phyloP scores from a whole-genome alignment of 2,329 filamentous ascomycete genomes.

The Alternaria alternata region DNA sequence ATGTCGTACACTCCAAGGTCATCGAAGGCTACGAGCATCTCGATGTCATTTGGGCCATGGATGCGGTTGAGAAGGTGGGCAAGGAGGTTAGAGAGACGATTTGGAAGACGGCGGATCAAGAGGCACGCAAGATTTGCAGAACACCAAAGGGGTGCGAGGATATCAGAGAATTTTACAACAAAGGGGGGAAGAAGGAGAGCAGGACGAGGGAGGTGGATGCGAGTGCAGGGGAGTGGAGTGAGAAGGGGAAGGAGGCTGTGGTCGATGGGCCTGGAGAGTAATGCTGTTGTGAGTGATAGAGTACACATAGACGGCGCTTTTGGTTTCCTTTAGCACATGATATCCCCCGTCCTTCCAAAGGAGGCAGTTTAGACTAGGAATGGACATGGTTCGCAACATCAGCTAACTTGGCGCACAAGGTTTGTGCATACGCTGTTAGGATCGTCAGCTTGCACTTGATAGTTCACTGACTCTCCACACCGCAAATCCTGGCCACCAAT shows the following conservation, averaged over 20 bases:
- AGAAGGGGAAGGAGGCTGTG: constrained; percentile 38
- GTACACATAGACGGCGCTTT: neutral
- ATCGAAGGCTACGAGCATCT: constrained; percentile 89
- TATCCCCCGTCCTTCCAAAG: neutral
- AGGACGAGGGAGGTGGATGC: constrained; percentile 35
- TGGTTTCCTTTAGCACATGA: constrained; percentile 6
- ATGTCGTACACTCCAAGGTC: constrained; percentile 80
- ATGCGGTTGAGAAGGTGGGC: constrained; percentile 83
- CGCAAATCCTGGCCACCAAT: neutral
- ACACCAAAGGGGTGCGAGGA: constrained; percentile 71
- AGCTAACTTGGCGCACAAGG: neutral
- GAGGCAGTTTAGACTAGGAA: neutral
- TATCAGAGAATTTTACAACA: constrained; percentile 38
- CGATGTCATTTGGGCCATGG: constrained; percentile 95
- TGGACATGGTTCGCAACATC: constrained; percentile 1
- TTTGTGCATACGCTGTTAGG: neutral
- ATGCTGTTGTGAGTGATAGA: constrained; percentile 23
- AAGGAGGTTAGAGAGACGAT: constrained; percentile 80
- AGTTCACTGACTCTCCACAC: neutral
- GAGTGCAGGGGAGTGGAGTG: constrained; percentile 44
- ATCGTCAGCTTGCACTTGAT: neutral
- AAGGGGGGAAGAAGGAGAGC: constrained; percentile 21
- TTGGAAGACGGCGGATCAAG: constrained; percentile 74
- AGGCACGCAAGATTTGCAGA: constrained; percentile 67
- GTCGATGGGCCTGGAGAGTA: constrained; percentile 33